Conservation (phyloP, 2,329 filamentous ascomycete genomes). For the Pseudogymnoascus sp. region DNA sequence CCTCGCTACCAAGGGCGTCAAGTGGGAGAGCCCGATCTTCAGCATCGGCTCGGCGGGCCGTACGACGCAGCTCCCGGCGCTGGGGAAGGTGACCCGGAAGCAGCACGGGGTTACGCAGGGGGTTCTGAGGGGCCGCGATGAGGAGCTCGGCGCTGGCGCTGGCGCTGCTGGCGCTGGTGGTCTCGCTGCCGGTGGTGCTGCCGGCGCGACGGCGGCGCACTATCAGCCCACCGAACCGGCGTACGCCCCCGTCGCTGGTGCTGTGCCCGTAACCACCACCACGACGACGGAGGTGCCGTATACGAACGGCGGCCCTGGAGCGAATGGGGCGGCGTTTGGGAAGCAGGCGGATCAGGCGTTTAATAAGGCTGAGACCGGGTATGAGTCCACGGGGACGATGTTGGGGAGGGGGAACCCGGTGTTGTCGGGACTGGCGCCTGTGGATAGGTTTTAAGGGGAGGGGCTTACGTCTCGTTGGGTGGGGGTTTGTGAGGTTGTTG, state of each 20-base stretch:
- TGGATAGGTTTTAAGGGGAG: background rate
- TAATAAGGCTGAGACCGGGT: background rate
- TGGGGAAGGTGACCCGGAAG: slow-evolving; percentile 48
- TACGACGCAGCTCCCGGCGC: slow-evolving; percentile 60
- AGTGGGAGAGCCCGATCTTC: slow-evolving; percentile 94
- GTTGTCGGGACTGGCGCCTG: background rate
- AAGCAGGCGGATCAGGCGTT: background rate
- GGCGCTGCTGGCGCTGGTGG: background rate
- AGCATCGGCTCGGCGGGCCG: slow-evolving; percentile 69
- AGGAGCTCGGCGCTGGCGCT: background rate
- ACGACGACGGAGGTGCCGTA: background rate
- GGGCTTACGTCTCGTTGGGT: too few relatives aligned
- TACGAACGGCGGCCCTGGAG: background rate
- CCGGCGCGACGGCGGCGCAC: background rate
- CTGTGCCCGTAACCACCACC: background rate
- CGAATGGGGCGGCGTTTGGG: background rate
- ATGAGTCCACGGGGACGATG: background rate
- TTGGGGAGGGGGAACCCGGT: background rate
- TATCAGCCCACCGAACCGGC: background rate
- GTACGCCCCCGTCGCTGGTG: background rate
- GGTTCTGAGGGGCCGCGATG: slow-evolving; percentile 16
- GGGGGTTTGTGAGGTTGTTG: too few relatives aligned
- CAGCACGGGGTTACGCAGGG: slow-evolving; percentile 20
- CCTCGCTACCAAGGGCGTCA: slow-evolving; percentile 76
- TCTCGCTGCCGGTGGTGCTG: background rate